Base-by-base conservation (phyloP, 305 asterid species). In the Solanum hybrid region DNA sequence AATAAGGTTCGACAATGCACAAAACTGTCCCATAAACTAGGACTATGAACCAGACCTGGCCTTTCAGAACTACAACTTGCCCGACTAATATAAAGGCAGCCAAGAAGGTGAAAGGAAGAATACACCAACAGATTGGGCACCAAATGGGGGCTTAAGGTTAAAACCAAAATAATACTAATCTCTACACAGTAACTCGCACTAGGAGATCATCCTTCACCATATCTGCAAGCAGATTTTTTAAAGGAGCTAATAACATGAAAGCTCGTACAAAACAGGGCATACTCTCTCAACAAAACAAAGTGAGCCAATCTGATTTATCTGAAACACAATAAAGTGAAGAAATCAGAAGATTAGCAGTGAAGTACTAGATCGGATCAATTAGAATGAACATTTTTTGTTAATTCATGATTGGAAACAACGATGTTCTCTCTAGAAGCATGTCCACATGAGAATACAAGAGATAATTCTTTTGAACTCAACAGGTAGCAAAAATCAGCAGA, bases 11-110 rank as follows among this genome's bases (percentile, higher is more conserved):
- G 11, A 57, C 33, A 85, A 57, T 85, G 76, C 88, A 51, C 88
- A 84, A 84, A 84, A 83, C 87, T 83, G 87, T 46, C 87, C 87
- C 74, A 51, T 46, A 22, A 83, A 85, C 42, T 20, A 57, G 76
- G 88, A 85, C 88, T 33, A 42, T 83, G 88, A 57, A 85, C 46
- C 76, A 85, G 76, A 85, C 76, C 88, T 31, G 88, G 46, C 88
- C 14, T 85, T 57, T 0, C 88, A 57, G 29, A 85, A 6, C 76
- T 85, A 85, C 76, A 51, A 29, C 88, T 85, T 85, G 33, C 46
- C 3, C 5, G 76, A 85, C 46, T 84, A 31, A 29, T 29, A 29
- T 29, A 29, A 31, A 2, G 46, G 88, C 88, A 85, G 76, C 42
- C 46, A 85, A 85, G 46, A 85, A 57, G 88, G 76, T 57, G 31